Base-by-base conservation (phyloP, 1,139 yeast genomes). In the Hyphopichia wangnamkhiaoensis region DNA sequence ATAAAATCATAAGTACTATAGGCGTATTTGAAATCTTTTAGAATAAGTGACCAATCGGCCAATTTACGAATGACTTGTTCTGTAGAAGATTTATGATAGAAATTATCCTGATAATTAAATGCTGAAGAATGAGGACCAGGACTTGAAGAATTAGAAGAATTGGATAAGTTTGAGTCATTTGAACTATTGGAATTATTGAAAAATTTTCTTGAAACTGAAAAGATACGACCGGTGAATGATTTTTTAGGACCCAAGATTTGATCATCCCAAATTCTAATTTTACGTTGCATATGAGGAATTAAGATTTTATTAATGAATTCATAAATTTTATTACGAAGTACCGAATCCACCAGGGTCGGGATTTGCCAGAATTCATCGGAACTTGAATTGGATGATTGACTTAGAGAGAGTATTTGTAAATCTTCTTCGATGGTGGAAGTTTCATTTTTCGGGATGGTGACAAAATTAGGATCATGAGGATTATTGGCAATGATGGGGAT, bases 41-140 rank as follows among this genome's bases (percentile, higher is more conserved):
- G 65, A 79, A 93, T 87, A 51, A 93, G 79, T 6, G 93, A 82
- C 89, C 95, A 89, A 59, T 93, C 98, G 0, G 95, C 98, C 31
- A 93, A 66, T 54, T 86, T 85, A 37, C 98, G 68, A 25, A 90
- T 71, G 35, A 79, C 74, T 50, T 89, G 88, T 53, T 90, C 97
- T 0, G 85, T 78, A 0, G 91, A 72, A 1, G 80, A 64, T 35
- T 77, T 76, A 39, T 74, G 66, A 56, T 86, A 87, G 44, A 67
- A 79, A 27, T 76, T 78, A 24, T 71, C 73, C n/a, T 59, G 60
- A 18, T 69, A 51, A 52, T 79, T 79, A 47, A 58, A 72, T 4
- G 63, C 43, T 5, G 57, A 47, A 5, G 61, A 46, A 17, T 23
- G 43, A 16, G 38, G 36, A 27, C 37, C 39, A 31, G 40, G 41